Evolutionary conservation across 805 yeast genomes (phyloP).

Genomic region (Sugiyamaella qingdaonensis): DNA sequence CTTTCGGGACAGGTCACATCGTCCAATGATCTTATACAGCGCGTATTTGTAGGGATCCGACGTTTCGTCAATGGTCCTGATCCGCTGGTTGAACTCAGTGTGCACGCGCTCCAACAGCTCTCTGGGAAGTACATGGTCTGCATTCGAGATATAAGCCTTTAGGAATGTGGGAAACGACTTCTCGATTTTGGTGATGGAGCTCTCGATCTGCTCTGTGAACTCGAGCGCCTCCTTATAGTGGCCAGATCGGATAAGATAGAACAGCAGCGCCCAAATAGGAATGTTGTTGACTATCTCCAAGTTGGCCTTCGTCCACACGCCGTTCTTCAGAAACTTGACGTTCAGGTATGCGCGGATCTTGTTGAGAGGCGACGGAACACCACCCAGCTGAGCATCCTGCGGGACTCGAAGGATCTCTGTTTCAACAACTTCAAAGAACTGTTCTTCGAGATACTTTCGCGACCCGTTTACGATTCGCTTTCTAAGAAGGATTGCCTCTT

Average conservation of each 20-base stretch:
- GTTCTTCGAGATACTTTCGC: constrained; percentile 61
- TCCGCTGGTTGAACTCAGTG: constrained; percentile 79
- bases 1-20: constrained; percentile 70
- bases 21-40: constrained; percentile 86
- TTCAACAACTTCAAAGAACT: constrained; percentile 72
- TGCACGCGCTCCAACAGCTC: constrained; percentile 67
- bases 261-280: constrained; percentile 93
- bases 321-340: constrained; percentile 40
- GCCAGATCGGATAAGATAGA: constrained; percentile 82
- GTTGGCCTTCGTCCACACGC: constrained; percentile 49
- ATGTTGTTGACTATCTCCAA: constrained; percentile 68
- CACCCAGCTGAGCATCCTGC: constrained; percentile 50
- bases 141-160: constrained; percentile 59
- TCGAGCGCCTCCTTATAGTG: constrained; percentile 71
- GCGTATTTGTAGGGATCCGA: constrained; percentile 90
- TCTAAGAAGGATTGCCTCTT: constrained; percentile 34
- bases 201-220: constrained; percentile 57
- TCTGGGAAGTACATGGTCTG: constrained; percentile 53
- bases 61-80: constrained; percentile 57
- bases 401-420: constrained; percentile 52
- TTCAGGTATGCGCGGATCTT: constrained; percentile 64
- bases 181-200: constrained; percentile 78
- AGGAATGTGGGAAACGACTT: constrained; percentile 77
- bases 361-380: constrained; percentile 65
- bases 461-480: constrained; percentile 52